Conservation (phyloP, 2,329 filamentous ascomycete genomes). For the Calonectria ilicicola region DNA sequence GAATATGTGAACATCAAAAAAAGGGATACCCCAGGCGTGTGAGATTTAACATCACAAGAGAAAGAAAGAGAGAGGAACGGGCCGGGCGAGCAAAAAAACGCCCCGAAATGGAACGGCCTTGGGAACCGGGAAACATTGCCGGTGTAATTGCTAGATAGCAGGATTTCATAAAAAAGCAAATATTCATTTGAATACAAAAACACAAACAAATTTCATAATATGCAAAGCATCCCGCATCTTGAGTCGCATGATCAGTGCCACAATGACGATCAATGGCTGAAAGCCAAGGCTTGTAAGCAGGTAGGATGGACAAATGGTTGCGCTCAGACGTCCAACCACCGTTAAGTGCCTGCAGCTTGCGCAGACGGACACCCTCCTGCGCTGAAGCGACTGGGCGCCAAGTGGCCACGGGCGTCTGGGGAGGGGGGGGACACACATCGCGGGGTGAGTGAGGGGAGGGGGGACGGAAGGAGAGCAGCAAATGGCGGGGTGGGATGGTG, state of each 20-base stretch:
- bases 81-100: neutral
- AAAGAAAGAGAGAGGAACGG: neutral
- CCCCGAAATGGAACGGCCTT: neutral
- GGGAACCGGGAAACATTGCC: neutral
- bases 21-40: conserved; percentile 2
- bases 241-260: conserved; percentile 24
- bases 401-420: conserved; percentile 3
- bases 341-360: neutral
- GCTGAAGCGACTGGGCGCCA: neutral
- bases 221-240: neutral
- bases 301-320: neutral
- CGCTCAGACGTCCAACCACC: neutral
- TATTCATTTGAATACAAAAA: conserved; percentile 21
- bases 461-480: neutral
- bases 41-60: neutral
- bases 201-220: conserved; percentile 18
- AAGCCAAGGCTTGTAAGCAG: neutral
- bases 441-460: neutral
- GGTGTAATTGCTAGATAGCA: neutral
- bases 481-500: neutral
- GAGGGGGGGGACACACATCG: neutral
- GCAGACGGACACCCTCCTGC: neutral
- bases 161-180: neutral
- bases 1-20: conserved; percentile 3
- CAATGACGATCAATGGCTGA: conserved; percentile 12